Evolutionary conservation across 2,329 filamentous ascomycete species (phyloP).

Genomic region (Whalleya microplaca): DNA sequence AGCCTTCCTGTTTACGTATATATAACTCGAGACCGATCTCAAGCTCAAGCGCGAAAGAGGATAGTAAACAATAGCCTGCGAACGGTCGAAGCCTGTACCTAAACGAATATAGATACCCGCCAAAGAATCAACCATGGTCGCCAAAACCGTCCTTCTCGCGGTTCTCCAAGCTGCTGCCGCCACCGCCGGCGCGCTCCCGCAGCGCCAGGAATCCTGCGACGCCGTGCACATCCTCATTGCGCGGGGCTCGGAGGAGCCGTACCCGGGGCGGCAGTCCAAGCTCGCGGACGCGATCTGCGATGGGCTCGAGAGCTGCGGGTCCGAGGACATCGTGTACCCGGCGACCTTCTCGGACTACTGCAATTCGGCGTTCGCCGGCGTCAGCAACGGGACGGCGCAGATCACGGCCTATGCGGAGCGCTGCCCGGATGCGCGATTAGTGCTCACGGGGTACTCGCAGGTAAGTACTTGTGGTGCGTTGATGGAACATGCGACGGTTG

Average conservation of each 20-base stretch:
- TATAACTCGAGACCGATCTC: background rate
- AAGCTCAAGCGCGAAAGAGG: background rate
- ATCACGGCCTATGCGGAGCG: conserved; percentile 32
- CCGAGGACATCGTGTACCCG: conserved; percentile 28
- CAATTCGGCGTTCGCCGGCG: conserved; percentile 29
- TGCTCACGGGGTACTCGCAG: conserved; percentile 37
- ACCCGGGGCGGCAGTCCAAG: conserved; percentile 28
- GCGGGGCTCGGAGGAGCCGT: conserved; percentile 29
- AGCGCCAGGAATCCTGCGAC: conserved; percentile 17
- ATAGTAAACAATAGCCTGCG: background rate
- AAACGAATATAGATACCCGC: too few species aligned
- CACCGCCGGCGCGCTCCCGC: background rate
- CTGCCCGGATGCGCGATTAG: conserved; percentile 35
- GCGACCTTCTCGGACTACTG: conserved; percentile 31
- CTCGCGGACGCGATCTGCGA: conserved; percentile 29
- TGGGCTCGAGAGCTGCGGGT: conserved; percentile 27
- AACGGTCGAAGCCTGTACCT: background rate
- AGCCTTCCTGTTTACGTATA: background rate
- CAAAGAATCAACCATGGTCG: conserved; percentile 2
- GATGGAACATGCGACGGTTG: background rate
- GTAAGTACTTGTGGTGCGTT: conserved; percentile 12
- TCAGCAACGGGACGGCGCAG: conserved; percentile 25
- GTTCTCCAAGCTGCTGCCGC: conserved; percentile 4
- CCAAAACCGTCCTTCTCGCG: conserved; percentile 3
- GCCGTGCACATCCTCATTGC: conserved; percentile 30